These are phyloP conservation scores for Leccinum ochraceum DNA, from an alignment of 768 basidiomycete species.

Conservation along the genomic window DNA sequence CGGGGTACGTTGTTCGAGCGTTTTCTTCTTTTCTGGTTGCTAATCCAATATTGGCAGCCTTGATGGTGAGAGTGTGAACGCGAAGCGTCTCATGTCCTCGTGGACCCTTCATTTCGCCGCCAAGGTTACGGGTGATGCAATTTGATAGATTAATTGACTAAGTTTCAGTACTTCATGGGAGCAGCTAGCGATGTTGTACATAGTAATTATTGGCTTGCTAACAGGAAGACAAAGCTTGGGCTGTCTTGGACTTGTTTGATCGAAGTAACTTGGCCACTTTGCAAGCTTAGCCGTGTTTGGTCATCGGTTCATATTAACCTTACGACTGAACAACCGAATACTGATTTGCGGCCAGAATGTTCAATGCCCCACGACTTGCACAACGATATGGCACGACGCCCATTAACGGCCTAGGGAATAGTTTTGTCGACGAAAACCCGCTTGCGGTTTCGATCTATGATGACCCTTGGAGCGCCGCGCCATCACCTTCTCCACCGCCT, in stretches of 20 bases:
- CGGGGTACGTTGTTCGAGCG: slow-evolving; percentile 63
- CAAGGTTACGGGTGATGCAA: slow-evolving; percentile 51
- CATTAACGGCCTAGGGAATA: slow-evolving; percentile 61
- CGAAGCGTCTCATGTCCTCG: slow-evolving; percentile 76
- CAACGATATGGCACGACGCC: slow-evolving; percentile 65
- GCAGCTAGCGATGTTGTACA: slow-evolving; percentile 20
- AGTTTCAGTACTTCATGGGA: slow-evolving; percentile 12
- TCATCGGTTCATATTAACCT: slow-evolving; percentile 10
- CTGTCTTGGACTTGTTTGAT: background rate
- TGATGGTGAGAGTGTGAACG: slow-evolving; percentile 82
- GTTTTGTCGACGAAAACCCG: slow-evolving; percentile 78
- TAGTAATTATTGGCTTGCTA: slow-evolving; percentile 22
- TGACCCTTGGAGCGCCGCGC: slow-evolving; percentile 79
- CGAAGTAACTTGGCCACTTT: background rate
- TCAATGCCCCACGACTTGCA: slow-evolving; percentile 78
- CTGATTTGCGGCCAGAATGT: slow-evolving; percentile 50
- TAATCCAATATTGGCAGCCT: slow-evolving; percentile 50
- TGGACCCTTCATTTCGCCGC: slow-evolving; percentile 96
- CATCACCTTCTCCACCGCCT: slow-evolving; percentile 69
- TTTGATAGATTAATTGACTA: slow-evolving; percentile 19
- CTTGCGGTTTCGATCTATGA: slow-evolving; percentile 74
- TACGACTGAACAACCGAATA: slow-evolving; percentile 14
- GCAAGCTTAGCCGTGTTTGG: background rate
- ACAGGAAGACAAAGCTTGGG: slow-evolving; percentile 5
- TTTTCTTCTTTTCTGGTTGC: slow-evolving; percentile 9